Conservation (phyloP, 2,329 filamentous ascomycete species). For the Penicillium aurantiogriseum region DNA sequence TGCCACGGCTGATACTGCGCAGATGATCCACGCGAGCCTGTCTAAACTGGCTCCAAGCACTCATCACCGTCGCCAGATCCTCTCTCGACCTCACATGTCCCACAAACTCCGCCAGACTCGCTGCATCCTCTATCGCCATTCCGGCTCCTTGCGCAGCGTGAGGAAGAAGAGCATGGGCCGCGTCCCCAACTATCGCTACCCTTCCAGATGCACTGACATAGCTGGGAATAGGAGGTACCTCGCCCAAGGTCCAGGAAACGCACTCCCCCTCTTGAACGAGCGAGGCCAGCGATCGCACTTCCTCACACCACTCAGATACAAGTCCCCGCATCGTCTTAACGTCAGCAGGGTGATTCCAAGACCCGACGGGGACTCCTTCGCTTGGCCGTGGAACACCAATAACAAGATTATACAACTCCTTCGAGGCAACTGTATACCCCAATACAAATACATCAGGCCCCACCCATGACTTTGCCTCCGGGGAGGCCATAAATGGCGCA, state of each 20-base stretch:
- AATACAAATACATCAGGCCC: not conserved
- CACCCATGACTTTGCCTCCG: not conserved
- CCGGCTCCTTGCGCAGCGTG: not conserved
- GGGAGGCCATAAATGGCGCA: not conserved
- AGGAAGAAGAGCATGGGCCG: not conserved
- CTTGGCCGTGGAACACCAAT: not conserved
- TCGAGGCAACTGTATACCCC: not conserved
- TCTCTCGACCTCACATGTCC: not conserved
- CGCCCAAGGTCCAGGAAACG: not conserved
- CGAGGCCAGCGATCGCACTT: not conserved
- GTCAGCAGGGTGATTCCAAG: not conserved
- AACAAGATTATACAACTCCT: not conserved
- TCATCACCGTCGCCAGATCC: not conserved
- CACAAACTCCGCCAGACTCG: not conserved
- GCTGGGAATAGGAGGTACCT: not conserved
- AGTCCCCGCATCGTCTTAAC: not conserved
- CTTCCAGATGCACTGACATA: not conserved
- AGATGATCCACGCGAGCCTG: not conserved
- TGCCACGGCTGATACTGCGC: not conserved
- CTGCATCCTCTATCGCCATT: not conserved
- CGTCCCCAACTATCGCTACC: not conserved
- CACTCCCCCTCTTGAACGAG: not conserved
- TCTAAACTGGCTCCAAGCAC: not conserved
- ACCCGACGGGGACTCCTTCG: not conserved
- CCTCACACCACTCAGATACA: not conserved